phyloP scores from a whole-genome alignment of 169 alveolate species.

The Theileria parva region DNA sequence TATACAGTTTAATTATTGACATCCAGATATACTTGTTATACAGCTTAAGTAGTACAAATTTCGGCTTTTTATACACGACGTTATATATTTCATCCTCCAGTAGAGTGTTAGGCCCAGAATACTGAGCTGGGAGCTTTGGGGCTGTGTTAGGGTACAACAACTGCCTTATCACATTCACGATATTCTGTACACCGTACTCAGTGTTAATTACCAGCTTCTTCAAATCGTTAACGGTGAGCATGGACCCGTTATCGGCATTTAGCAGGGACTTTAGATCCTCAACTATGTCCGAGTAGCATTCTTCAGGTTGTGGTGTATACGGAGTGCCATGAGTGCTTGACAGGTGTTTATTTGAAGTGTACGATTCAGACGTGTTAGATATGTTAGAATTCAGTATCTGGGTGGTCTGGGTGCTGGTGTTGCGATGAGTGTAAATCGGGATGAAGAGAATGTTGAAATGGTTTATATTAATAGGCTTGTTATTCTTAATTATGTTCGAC shows the following conservation, averaged over 20 bases:
- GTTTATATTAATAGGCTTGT: not conserved
- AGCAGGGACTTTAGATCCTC: not conserved
- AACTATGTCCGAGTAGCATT: not conserved
- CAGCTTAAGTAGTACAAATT: conserved; percentile 26
- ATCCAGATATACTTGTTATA: conserved; percentile 48
- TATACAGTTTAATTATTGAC: not conserved
- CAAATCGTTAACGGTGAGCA: conserved; percentile 17
- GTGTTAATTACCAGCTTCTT: conserved; percentile 16
- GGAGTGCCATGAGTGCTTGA: not conserved
- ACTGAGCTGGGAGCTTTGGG: not conserved
- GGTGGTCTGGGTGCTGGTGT: not conserved
- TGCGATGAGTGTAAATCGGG: not conserved
- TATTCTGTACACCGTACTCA: conserved; percentile 28
- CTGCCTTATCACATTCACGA: conserved; percentile 22
- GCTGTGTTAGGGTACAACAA: conserved; percentile 13
- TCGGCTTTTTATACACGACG: conserved; percentile 14
- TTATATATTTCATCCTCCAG: conserved; percentile 1
- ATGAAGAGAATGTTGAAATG: not conserved
- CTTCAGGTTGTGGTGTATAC: not conserved
- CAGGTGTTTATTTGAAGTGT: not conserved
- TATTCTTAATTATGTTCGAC: not conserved
- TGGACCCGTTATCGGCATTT: not conserved
- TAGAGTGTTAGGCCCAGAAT: not conserved
- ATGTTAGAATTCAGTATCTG: not conserved
- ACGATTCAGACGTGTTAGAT: not conserved